Percentiles rank a stretch among this genome's conserved stretches.
phyloP scores from a whole-genome alignment of 495 filamentous ascomycete species.

The Tetracladium marchalianum region DNA sequence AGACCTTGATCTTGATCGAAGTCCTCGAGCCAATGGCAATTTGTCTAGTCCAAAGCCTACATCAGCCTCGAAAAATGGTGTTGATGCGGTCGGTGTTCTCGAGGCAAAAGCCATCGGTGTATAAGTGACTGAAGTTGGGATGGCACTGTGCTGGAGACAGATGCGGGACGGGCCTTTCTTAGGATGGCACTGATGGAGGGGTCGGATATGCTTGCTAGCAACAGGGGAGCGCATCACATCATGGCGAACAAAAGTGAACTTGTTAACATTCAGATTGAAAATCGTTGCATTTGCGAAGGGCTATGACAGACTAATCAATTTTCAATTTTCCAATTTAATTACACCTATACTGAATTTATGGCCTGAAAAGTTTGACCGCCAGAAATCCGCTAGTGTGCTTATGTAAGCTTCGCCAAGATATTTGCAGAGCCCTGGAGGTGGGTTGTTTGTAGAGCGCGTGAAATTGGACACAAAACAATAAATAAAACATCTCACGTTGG shows the following conservation, averaged over 20 bases:
- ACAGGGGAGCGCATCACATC: too few relatives aligned
- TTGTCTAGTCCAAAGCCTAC: slow-evolving; percentile 21
- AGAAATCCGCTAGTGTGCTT: too few relatives aligned
- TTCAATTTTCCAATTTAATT: too few relatives aligned
- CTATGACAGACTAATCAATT: too few relatives aligned
- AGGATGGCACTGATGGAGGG: neutral
- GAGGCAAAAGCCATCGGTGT: slow-evolving; percentile 35
- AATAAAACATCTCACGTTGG: too few relatives aligned
- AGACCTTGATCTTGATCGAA: slow-evolving; percentile 26
- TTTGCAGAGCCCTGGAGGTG: too few relatives aligned
- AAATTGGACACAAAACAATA: too few relatives aligned
- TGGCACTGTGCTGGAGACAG: neutral
- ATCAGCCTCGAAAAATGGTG: slow-evolving; percentile 18
- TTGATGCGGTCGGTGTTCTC: slow-evolving; percentile 28
- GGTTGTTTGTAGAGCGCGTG: too few relatives aligned
- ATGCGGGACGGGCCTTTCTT: slow-evolving; percentile 7
- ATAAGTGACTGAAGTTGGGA: slow-evolving; percentile 1
- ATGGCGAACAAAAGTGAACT: too few relatives aligned
- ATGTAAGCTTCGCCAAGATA: too few relatives aligned
- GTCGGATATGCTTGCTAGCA: neutral
- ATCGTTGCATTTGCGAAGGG: neutral
- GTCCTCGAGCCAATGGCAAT: slow-evolving; percentile 3
- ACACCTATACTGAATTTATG: too few relatives aligned
- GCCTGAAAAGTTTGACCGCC: too few relatives aligned
- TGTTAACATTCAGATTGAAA: neutral